Conservation (phyloP, 352 stramenopile species). For the Globisporangium cederbergense region DNA sequence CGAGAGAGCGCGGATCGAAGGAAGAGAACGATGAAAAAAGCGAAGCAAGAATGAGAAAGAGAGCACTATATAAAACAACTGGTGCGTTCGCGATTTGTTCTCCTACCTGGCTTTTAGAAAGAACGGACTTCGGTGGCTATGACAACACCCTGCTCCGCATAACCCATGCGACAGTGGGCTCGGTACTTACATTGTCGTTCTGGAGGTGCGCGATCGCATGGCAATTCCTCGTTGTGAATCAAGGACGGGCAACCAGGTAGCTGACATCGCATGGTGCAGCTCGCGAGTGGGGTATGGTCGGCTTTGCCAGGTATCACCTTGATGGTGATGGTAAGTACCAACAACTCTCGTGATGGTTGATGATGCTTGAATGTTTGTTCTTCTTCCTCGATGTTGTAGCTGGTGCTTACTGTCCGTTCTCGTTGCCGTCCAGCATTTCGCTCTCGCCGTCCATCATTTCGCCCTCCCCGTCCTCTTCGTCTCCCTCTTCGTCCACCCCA, state of each 20-base stretch:
- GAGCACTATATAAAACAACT: slow-evolving; percentile 5
- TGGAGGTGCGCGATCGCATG: neutral
- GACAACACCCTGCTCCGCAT: neutral
- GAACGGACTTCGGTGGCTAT: neutral
- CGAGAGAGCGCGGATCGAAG: neutral
- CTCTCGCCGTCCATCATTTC: slow-evolving; percentile 22
- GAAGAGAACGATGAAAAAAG: neutral
- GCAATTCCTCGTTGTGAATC: too few species aligned
- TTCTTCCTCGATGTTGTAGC: neutral
- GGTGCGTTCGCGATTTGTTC: slow-evolving; percentile 5
- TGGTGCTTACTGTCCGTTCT: neutral
- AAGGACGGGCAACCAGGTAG: neutral
- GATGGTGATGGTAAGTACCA: neutral
- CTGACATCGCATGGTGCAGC: neutral
- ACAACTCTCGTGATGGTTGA: neutral
- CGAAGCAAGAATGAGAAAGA: neutral
- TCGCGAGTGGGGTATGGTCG: neutral
- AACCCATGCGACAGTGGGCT: neutral
- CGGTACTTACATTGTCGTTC: neutral
- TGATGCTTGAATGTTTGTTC: neutral
- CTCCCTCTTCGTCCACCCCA: slow-evolving; percentile 12
- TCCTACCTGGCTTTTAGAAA: neutral
- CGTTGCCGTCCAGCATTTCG: slow-evolving; percentile 29
- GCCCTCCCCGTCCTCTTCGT: slow-evolving; percentile 20
- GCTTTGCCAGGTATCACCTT: slow-evolving; percentile 5